phyloP scores from a whole-genome alignment of 1,284 basidiomycete genomes.

The Ustilago hordei region DNA sequence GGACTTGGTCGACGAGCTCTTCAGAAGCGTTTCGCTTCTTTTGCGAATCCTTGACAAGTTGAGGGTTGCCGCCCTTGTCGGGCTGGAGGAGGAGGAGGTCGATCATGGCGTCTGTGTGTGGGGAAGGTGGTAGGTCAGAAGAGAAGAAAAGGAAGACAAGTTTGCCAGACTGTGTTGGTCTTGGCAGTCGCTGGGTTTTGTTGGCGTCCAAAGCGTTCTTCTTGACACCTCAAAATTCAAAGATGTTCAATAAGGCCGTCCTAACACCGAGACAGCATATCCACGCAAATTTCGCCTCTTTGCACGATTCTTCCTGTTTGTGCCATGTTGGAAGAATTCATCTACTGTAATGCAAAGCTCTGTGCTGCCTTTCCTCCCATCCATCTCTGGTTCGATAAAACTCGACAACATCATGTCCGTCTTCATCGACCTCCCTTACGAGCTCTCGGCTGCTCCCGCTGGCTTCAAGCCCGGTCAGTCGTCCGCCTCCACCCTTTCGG shows the following conservation, averaged over 20 bases:
- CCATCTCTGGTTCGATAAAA: slow-evolving; percentile 6
- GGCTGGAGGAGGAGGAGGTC: slow-evolving; percentile 60
- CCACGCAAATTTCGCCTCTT: neutral
- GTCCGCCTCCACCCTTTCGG: slow-evolving; percentile 54
- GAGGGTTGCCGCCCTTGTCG: slow-evolving; percentile 85
- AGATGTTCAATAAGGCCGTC: neutral
- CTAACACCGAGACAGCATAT: neutral
- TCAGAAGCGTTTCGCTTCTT: slow-evolving; percentile 87
- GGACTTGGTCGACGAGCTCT: slow-evolving; percentile 92
- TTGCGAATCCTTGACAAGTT: slow-evolving; percentile 91
- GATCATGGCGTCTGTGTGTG: slow-evolving; percentile 36
- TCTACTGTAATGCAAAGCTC: neutral
- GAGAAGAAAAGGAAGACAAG: neutral
- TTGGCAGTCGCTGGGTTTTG: neutral
- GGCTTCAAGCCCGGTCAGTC: slow-evolving; percentile 62
- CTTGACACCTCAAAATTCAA: neutral
- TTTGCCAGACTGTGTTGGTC: slow-evolving; percentile 18
- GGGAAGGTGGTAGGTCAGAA: neutral
- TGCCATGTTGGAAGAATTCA: slow-evolving; percentile 39
- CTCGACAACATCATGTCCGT: slow-evolving; percentile 51
- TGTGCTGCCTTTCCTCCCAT: slow-evolving; percentile 8
- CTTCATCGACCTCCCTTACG: slow-evolving; percentile 60
- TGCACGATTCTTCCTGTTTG: neutral
- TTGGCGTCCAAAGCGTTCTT: slow-evolving; percentile 11
- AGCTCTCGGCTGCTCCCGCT: slow-evolving; percentile 61